Evolutionary conservation across 148 eudicot species (phyloP), one percentile per base, ranked within the genome.

Genomic region (Silene latifolia): DNA sequence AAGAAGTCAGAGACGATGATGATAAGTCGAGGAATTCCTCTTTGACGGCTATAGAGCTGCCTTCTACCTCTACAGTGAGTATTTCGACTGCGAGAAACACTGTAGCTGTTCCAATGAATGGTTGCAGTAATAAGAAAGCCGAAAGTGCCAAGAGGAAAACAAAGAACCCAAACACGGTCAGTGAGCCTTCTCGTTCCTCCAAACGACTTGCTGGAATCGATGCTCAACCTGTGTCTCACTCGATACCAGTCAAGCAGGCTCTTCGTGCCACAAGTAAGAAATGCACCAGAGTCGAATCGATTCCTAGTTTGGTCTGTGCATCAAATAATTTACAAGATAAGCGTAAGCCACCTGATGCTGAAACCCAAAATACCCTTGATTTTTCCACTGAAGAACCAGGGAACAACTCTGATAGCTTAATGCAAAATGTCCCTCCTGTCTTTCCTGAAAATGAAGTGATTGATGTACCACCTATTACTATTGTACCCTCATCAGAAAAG

Each of bases 191-290:
- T 58, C 86, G 91, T 67, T 76, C 88, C 72, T 89, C 96, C 23
- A 87, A 86, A 51, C 85, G 91, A 79, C 84, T 87, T 76, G 86
- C 86, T 24, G 88, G 87, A 61, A 35, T 76, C 56, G 77, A 72
- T 25, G 85, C 79, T 44, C 79, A 81, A 61, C 70, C 70, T 14
- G 69, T 46, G 27, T 20, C 24, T 65, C 73, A 56, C 68, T 46
- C 82, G 76, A 80, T 58, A 76, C 53, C 80, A 66, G 81, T 69
- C n/a, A 81, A 83, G 32, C 76, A 71, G 58, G 78, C 77, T 78
- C 83, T 60, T 46, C 85, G 64, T 48, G 82, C 86, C 81, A 65
- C 80, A 23, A 78, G 23, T 29, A 82, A 78, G 23, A 80, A 60
- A 12, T 66, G 83, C 51, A 24, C 63, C 19, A 32, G 63, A 71